Evolutionary conservation across 352 stramenopile species (phyloP).

Genomic region (Globisporangium parvum): DNA sequence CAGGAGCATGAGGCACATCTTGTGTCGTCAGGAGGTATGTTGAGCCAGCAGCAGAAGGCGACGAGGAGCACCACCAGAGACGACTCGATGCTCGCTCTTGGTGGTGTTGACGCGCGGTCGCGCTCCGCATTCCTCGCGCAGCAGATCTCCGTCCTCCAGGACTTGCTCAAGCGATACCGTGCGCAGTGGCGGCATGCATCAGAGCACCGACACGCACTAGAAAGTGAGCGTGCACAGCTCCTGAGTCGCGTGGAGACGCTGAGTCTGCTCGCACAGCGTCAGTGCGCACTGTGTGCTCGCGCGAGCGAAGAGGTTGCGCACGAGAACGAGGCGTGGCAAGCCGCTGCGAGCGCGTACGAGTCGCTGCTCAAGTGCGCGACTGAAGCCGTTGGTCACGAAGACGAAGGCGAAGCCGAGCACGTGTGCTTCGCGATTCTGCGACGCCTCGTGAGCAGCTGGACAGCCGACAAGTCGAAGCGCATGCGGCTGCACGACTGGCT

Average conservation of each 20-base stretch:
- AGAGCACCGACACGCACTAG: slow-evolving; percentile 24
- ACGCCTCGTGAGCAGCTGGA: slow-evolving; percentile 57
- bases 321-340: slow-evolving; percentile 41
- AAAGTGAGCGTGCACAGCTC: slow-evolving; percentile 36
- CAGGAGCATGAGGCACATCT: slow-evolving; percentile 24
- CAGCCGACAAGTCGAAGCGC: slow-evolving; percentile 60
- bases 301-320: slow-evolving; percentile 19
- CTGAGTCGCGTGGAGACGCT: slow-evolving; percentile 34
- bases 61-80: neutral
- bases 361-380: slow-evolving; percentile 25
- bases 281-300: slow-evolving; percentile 23
- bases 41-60: neutral
- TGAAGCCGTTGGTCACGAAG: slow-evolving; percentile 20
- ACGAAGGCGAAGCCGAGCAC: slow-evolving; percentile 38
- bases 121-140: slow-evolving; percentile 39
- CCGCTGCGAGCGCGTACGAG: slow-evolving; percentile 33
- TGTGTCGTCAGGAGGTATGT: slow-evolving; percentile 11
- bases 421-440: slow-evolving; percentile 58
- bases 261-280: slow-evolving; percentile 20
- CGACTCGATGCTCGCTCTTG: slow-evolving; percentile 1
- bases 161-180: slow-evolving; percentile 42
- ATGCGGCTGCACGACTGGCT: slow-evolving; percentile 73
- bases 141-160: slow-evolving; percentile 38
- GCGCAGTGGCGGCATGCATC: slow-evolving; percentile 36
- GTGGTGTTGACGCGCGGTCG: slow-evolving; percentile 20